Evolutionary conservation across 495 filamentous ascomycete species (phyloP).

Genomic region (Echria macrotheca): DNA sequence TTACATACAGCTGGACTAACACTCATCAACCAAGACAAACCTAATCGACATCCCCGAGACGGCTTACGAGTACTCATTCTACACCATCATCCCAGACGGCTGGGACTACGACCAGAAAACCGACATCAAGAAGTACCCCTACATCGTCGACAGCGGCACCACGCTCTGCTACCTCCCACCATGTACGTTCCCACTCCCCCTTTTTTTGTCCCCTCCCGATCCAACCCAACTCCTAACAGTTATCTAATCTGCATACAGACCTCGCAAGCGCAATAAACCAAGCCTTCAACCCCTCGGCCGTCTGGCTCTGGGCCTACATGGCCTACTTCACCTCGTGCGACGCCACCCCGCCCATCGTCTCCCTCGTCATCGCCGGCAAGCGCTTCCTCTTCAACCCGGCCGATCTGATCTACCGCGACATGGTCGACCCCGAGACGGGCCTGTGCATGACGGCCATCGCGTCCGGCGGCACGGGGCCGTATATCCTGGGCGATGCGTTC

Average conservation of each 20-base stretch:
- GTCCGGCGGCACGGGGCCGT: constrained; percentile 37
- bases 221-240: constrained; percentile 1
- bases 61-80: constrained; percentile 34
- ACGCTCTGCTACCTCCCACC: constrained; percentile 39
- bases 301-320: constrained; percentile 38
- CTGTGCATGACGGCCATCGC: constrained; percentile 46
- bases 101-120: constrained; percentile 31
- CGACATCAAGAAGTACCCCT: constrained; percentile 32
- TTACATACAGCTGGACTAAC: background rate
- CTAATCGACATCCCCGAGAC: constrained; percentile 22
- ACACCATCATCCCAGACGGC: constrained; percentile 37
- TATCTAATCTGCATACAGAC: constrained; percentile 14
- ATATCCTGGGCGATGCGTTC: constrained; percentile 58
- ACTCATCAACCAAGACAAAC: constrained; percentile 15
- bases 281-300: constrained; percentile 50
- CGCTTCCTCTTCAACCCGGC: constrained; percentile 48
- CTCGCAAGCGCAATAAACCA: constrained; percentile 47
- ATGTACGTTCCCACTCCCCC: constrained; percentile 13
- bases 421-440: constrained; percentile 32
- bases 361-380: constrained; percentile 43
- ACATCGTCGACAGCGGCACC: constrained; percentile 46
- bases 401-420: constrained; percentile 48
- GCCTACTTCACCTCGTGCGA: constrained; percentile 52
- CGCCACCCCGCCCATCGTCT: constrained; percentile 48
- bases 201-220: background rate